Conservation (phyloP, 106 monocot species). For the Hemerocallis citrina region DNA sequence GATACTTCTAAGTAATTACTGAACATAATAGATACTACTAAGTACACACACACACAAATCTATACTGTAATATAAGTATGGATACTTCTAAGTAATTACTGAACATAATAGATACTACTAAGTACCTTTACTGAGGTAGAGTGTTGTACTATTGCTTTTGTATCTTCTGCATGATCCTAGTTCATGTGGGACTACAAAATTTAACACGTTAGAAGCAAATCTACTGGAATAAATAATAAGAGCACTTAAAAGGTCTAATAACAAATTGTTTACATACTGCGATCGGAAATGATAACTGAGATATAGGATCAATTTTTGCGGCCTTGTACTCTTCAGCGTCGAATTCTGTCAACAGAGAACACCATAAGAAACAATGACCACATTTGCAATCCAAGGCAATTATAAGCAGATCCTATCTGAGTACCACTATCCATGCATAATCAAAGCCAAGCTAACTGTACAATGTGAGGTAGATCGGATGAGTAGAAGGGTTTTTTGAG, state of each 20-base stretch:
- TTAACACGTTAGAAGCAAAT: neutral
- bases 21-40: slow-evolving; percentile 8
- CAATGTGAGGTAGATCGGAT: too few relatives aligned
- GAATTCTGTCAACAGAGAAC: slow-evolving; percentile 36
- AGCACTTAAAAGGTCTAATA: neutral
- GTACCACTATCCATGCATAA: neutral
- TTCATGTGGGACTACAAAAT: slow-evolving; percentile 80
- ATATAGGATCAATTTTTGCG: slow-evolving; percentile 79
- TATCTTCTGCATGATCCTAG: slow-evolving; percentile 85
- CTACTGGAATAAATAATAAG: neutral
- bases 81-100: neutral
- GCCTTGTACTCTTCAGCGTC: slow-evolving; percentile 59
- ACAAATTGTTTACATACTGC: slow-evolving; percentile 26
- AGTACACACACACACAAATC: too few relatives aligned
- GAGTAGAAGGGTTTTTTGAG: too few relatives aligned
- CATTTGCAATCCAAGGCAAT: neutral
- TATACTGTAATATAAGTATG: too few relatives aligned
- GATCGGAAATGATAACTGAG: slow-evolving; percentile 76
- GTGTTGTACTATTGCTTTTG: slow-evolving; percentile 71
- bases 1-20: neutral
- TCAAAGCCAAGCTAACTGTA: too few relatives aligned
- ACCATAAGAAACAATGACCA: neutral
- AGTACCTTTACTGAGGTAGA: slow-evolving; percentile 64
- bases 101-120: slow-evolving; percentile 8
- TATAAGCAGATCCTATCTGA: neutral